A percentile compares a stretch with the other conserved stretches of the same genome.
phyloP scores from a whole-genome alignment of 2,329 filamentous ascomycete species.

The Rutstroemia sp. region DNA sequence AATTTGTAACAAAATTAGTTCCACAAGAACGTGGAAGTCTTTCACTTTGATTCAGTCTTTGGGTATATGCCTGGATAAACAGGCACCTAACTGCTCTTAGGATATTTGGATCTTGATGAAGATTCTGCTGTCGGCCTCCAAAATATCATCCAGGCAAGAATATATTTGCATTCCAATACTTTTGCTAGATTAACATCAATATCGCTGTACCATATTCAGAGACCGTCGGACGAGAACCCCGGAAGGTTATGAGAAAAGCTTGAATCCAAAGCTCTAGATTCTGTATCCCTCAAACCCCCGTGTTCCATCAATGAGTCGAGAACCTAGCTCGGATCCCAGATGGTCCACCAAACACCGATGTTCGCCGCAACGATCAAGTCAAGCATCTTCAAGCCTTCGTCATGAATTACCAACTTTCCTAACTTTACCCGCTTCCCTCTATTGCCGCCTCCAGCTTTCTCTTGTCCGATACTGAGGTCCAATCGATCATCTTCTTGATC shows the following conservation, averaged over 20 bases:
- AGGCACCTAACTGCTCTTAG: background rate
- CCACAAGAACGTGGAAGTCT: background rate
- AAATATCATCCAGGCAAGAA: no score
- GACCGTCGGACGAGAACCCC: no score
- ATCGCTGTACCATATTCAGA: background rate
- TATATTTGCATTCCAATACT: no score
- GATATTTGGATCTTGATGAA: background rate
- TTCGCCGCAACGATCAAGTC: slow-evolving; percentile 88
- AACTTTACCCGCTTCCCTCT: slow-evolving; percentile 83
- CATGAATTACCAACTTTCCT: slow-evolving; percentile 83
- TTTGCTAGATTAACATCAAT: background rate
- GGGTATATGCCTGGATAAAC: background rate
- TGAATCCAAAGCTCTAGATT: background rate
- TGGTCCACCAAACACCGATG: slow-evolving; percentile 87
- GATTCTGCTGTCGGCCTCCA: no score
- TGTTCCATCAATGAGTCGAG: background rate
- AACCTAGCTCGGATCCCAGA: slow-evolving; percentile 50
- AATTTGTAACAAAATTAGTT: background rate
- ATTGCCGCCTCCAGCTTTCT: slow-evolving; percentile 79
- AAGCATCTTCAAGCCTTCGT: slow-evolving; percentile 91
- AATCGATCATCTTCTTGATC: slow-evolving; percentile 41
- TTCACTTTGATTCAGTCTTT: background rate
- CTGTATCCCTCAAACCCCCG: background rate
- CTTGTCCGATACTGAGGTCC: slow-evolving; percentile 70
- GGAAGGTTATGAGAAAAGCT: background rate